A percentile compares a stretch with the other conserved stretches of the same genome.
Conservation (phyloP, 2,329 filamentous ascomycete genomes). For the Paraconiothyrium sp. region DNA sequence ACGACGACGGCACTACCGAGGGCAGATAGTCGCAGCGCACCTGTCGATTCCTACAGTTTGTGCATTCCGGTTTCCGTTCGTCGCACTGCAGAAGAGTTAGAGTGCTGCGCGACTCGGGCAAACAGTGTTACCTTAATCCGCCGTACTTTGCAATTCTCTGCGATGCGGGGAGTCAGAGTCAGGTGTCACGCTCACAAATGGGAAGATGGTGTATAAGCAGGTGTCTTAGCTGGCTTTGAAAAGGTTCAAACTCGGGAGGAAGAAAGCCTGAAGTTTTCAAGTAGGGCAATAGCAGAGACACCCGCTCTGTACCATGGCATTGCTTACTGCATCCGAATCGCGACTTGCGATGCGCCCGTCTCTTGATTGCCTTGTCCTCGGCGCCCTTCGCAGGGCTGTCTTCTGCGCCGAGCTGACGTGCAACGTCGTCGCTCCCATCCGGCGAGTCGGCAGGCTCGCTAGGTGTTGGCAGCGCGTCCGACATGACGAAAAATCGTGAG, state of each 20-base stretch:
- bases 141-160: slow-evolving; percentile 35
- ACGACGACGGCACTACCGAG: not conserved
- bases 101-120: not conserved
- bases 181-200: not conserved
- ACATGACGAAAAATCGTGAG: slow-evolving; percentile 8
- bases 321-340: slow-evolving; percentile 33
- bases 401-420: not conserved
- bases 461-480: slow-evolving; percentile 4
- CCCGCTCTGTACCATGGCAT: too few species aligned
- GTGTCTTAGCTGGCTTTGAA: not conserved
- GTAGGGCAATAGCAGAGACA: too few species aligned
- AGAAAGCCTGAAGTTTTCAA: too few species aligned
- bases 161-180: not conserved
- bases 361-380: slow-evolving; percentile 23
- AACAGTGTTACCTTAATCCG: slow-evolving; percentile 35
- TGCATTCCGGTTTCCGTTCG: slow-evolving; percentile 38
- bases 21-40: slow-evolving; percentile 33
- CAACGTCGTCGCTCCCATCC: not conserved
- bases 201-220: not conserved
- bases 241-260: too few species aligned
- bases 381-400: not conserved
- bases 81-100: slow-evolving; percentile 32
- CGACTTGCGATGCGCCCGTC: slow-evolving; percentile 40
- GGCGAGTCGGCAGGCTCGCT: slow-evolving; percentile 6
- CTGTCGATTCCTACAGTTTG: slow-evolving; percentile 34